phyloP scores from a whole-genome alignment of 768 basidiomycete species.

The Ramaria rubella region DNA sequence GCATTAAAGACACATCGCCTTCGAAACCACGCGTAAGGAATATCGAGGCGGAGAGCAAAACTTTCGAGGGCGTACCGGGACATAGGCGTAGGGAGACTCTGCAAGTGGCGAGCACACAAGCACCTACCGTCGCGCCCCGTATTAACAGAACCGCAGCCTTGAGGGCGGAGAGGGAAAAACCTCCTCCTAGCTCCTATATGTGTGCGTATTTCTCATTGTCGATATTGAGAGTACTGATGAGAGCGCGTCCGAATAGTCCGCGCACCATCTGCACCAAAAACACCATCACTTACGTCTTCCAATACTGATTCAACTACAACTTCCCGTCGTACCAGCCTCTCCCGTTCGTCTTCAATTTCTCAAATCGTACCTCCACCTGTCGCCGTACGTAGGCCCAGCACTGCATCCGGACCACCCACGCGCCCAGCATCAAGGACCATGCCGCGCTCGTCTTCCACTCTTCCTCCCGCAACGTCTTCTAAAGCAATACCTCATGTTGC shows the following conservation, averaged over 20 bases:
- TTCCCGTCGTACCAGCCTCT: constrained; percentile 37
- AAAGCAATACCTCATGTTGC: constrained; percentile 30
- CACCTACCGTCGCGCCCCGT: constrained; percentile 19
- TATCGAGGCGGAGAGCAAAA: constrained; percentile 28
- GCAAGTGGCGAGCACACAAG: constrained; percentile 16
- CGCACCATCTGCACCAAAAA: constrained; percentile 25
- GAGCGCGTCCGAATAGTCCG: constrained; percentile 39
- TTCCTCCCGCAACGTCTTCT: constrained; percentile 5
- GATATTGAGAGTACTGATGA: not conserved
- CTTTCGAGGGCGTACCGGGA: constrained; percentile 21
- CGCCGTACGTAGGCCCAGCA: constrained; percentile 12
- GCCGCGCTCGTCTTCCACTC: constrained; percentile 14
- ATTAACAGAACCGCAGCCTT: constrained; percentile 14
- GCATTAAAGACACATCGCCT: constrained; percentile 2
- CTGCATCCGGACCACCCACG: constrained; percentile 14
- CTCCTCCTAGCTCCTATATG: constrained; percentile 54
- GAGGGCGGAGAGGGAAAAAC: constrained; percentile 34
- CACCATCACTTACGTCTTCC: constrained; percentile 39
- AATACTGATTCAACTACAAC: constrained; percentile 25
- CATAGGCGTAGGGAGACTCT: constrained; percentile 20
- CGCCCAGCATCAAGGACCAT: constrained; percentile 23
- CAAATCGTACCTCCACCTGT: not conserved
- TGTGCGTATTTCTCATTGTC: constrained; percentile 38
- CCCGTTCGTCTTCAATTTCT: constrained; percentile 28
- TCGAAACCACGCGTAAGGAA: constrained; percentile 13